phyloP scores from a whole-genome alignment of 768 basidiomycete genomes.

The Chalciporus pseudorubinellus region DNA sequence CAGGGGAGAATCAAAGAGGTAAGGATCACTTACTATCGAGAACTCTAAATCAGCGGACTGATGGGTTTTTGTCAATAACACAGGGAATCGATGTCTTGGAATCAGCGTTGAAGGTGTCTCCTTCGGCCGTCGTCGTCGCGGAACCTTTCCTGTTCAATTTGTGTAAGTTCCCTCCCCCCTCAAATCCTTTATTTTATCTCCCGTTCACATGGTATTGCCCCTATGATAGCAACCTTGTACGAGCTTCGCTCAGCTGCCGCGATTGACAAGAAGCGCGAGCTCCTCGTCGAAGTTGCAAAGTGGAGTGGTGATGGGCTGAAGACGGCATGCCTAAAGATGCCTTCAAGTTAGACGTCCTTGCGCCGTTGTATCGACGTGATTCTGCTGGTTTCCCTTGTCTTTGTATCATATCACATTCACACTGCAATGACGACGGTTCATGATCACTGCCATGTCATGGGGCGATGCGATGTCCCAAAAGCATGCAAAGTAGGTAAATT shows the following conservation, averaged over 20 bases:
- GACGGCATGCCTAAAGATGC: slow-evolving; percentile 77
- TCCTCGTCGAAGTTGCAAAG: slow-evolving; percentile 74
- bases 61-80: not conserved
- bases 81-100: slow-evolving; percentile 75
- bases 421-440: not conserved
- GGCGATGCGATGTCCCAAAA: not conserved
- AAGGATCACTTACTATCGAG: not conserved
- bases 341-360: slow-evolving; percentile 45
- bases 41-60: not conserved
- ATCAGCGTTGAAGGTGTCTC: slow-evolving; percentile 56
- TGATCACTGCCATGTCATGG: not conserved
- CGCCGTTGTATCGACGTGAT: too few species aligned
- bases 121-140: slow-evolving; percentile 67
- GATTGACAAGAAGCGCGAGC: slow-evolving; percentile 70
- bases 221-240: slow-evolving; percentile 69
- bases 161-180: slow-evolving; percentile 44
- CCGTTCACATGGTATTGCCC: not conserved
- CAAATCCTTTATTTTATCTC: not conserved
- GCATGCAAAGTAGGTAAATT: slow-evolving; percentile 10
- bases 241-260: slow-evolving; percentile 74
- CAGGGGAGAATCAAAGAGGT: slow-evolving; percentile 76
- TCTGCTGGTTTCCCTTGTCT: not conserved
- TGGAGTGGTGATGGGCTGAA: slow-evolving; percentile 86
- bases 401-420: not conserved
- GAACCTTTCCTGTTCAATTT: slow-evolving; percentile 87